A percentile compares a stretch with the other conserved stretches of the same genome.
phyloP scores from a whole-genome alignment of 192 early-diverging fungal genomes.

The Irineochytrium annulatum region DNA sequence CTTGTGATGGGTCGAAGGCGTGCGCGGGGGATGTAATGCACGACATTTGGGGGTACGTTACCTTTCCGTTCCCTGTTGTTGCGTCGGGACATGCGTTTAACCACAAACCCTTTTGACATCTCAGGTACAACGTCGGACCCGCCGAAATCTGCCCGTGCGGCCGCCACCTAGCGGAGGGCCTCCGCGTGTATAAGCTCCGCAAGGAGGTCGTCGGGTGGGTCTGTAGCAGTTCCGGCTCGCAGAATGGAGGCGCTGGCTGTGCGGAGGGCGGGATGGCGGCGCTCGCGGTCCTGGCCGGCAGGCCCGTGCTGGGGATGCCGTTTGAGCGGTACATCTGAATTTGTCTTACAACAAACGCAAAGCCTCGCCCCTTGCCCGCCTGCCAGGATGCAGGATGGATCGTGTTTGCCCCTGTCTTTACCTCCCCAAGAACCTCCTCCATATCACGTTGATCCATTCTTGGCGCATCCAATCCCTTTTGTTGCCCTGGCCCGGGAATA shows the following conservation, averaged over 20 bases:
- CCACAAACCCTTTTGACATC: not conserved
- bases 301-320: not conserved
- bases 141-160: constrained; percentile 15
- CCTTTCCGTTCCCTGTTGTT: not conserved
- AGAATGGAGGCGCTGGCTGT: not conserved
- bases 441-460: too few species aligned
- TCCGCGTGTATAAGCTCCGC: constrained; percentile 9
- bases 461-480: too few species aligned
- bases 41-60: constrained; percentile 1
- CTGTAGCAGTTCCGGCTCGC: constrained; percentile 9
- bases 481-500: too few species aligned
- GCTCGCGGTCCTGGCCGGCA: not conserved
- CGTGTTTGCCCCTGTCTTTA: too few species aligned
- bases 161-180: constrained; percentile 8
- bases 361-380: too few species aligned
- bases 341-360: too few species aligned
- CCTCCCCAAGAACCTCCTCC: too few species aligned
- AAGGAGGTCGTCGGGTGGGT: constrained; percentile 16
- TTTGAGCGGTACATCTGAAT: constrained; percentile 1
- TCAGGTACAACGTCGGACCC: constrained; percentile 13
- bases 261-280: not conserved
- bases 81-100: not conserved
- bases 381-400: too few species aligned
- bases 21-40: not conserved
- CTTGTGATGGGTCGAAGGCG: not conserved